Conservation (phyloP, 2,329 filamentous ascomycete genomes). For the Pseudopyricularia javanii region DNA sequence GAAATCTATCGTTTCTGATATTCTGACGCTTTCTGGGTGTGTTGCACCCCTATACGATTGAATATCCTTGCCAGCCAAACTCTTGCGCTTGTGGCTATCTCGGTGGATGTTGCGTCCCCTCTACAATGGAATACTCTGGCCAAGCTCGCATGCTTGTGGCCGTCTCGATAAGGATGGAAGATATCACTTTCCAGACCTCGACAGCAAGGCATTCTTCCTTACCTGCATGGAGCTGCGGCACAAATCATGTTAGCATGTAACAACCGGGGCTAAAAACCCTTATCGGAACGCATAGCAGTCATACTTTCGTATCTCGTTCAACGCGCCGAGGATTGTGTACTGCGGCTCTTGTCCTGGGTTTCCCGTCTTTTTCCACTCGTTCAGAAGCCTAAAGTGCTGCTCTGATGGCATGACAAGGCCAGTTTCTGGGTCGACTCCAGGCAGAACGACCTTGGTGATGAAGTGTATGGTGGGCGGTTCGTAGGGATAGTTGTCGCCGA, state of each 20-base stretch:
- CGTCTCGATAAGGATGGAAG: neutral
- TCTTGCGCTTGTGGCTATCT: too few species aligned
- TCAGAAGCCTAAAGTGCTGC: conserved; percentile 57
- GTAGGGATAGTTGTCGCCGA: conserved; percentile 80
- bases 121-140: too few species aligned
- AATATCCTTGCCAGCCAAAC: too few species aligned
- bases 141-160: neutral
- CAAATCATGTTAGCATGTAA: neutral
- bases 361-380: conserved; percentile 62
- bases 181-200: neutral
- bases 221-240: neutral
- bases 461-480: conserved; percentile 83
- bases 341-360: conserved; percentile 18
- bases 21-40: too few species aligned
- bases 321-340: conserved; percentile 19
- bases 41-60: too few species aligned
- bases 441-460: conserved; percentile 90
- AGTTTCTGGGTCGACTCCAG: conserved; percentile 71
- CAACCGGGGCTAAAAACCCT: neutral
- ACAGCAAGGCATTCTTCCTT: neutral
- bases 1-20: too few species aligned
- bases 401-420: conserved; percentile 77
- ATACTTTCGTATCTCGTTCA: conserved; percentile 21
- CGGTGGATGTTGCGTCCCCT: too few species aligned
- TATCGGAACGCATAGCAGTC: conserved; percentile 1